Evolutionary conservation across 1,284 basidiomycete genomes (phyloP).

Genomic region (Irpex lacteus): DNA sequence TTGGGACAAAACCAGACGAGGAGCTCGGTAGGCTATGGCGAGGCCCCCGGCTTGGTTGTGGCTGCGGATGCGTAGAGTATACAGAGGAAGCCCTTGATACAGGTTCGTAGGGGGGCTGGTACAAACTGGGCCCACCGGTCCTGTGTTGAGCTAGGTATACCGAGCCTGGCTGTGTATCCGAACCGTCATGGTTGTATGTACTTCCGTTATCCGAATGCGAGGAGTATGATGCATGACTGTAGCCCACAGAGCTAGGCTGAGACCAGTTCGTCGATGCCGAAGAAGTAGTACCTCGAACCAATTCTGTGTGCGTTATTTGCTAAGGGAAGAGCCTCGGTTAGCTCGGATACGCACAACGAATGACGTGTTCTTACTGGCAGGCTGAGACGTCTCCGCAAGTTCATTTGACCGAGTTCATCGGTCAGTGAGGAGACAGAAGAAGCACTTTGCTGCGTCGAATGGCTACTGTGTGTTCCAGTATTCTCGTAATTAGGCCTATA

Average conservation of each 20-base stretch:
- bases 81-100: not conserved
- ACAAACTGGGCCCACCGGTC: slow-evolving; percentile 30
- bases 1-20: slow-evolving; percentile 63
- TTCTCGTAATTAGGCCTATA: slow-evolving; percentile 70
- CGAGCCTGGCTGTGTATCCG: slow-evolving; percentile 33
- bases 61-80: not conserved
- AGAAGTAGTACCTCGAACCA: slow-evolving; percentile 29
- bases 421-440: slow-evolving; percentile 50
- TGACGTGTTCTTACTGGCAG: slow-evolving; percentile 51
- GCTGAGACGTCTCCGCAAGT: slow-evolving; percentile 51
- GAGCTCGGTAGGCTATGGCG: slow-evolving; percentile 63
- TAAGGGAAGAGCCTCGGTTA: not conserved
- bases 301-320: slow-evolving; percentile 26
- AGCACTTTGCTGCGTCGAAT: slow-evolving; percentile 11
- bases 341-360: not conserved
- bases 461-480: slow-evolving; percentile 23
- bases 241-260: slow-evolving; percentile 10
- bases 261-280: slow-evolving; percentile 37
- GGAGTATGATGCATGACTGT: slow-evolving; percentile 4
- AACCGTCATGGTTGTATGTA: slow-evolving; percentile 27
- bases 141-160: slow-evolving; percentile 27
- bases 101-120: slow-evolving; percentile 54
- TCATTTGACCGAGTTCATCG: slow-evolving; percentile 66
- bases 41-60: slow-evolving; percentile 34
- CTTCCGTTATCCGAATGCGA: slow-evolving; percentile 24